Evolutionary conservation across 495 filamentous ascomycete genomes (phyloP), one percentile per base, ranked within the genome.

Genomic region (Rhizodiscina lignyota): DNA sequence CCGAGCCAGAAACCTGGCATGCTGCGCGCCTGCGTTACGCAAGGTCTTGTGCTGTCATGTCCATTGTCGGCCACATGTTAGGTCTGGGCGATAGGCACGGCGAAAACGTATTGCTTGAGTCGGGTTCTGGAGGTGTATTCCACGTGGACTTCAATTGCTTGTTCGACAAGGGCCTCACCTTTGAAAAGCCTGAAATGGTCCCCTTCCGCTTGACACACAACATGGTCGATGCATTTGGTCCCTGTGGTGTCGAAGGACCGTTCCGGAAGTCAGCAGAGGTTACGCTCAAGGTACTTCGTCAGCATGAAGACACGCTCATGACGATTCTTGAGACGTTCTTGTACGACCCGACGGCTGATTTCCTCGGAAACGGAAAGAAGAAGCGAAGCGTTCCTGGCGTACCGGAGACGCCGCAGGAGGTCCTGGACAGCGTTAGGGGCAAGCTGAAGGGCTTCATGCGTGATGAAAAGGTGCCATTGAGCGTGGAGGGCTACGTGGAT

Each of bases 81-180:
- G 89, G 86, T 65, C 70, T 99, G 3, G 89, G 89, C 24, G 89
- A 99, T 52, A 83, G 89, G n/a, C 89, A 99, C 55, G 86, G 86
- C 36, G 89, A 96, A 58, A 99, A 99, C 54, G 82, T 99, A 34
- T 68, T 94, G 22, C 81, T 96, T 32, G 85, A 96, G 54, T 83
- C 94, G 66, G 76, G 77, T 23, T 91, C 84, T 41, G 89, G 91
- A 30, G 91, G 92, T 36, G 74, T 91, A 18, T 74, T 96, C 49
- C 89, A 99, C 58, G 89, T 99, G 34, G 89, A 99, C 59, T 99
- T 99, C 68, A 99, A 99, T 59, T 99, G 89, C 58, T 77, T 99
- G 16, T 99, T 99, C 55, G 91, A 99, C 63, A 99, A 96, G 61
- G 89, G 91, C 6, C 70, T 87, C 40, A 94, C 85, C 0, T 96